Conservation (phyloP, 306 rosid genomes). For the Erythrophleum fordii region DNA sequence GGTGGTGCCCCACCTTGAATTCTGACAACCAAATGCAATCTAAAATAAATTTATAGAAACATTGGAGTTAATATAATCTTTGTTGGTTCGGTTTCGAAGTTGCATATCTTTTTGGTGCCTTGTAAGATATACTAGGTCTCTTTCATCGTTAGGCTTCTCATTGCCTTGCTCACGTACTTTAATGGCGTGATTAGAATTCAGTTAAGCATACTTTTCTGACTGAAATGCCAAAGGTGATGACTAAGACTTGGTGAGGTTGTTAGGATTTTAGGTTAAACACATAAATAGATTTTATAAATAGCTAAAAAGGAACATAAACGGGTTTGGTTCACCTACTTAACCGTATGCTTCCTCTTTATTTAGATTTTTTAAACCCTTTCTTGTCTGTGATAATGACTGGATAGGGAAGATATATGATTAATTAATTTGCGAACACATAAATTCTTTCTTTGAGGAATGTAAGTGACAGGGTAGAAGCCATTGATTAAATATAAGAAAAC, state of each 20-base stretch:
- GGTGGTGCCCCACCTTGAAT: conserved; percentile 67
- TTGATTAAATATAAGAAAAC: no score
- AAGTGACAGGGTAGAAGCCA: no score
- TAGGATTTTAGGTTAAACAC: conserved; percentile 31
- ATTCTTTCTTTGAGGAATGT: no score
- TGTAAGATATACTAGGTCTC: conserved; percentile 22
- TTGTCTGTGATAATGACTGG: conserved; percentile 19
- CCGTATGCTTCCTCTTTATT: conserved; percentile 32
- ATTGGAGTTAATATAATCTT: conserved; percentile 4
- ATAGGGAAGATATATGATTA: no score
- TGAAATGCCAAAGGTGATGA: conserved; percentile 48
- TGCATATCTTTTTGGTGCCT: background rate
- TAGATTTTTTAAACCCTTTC: background rate
- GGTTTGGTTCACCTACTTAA: conserved; percentile 95
- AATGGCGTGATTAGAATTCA: conserved; percentile 49
- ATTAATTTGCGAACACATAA: no score
- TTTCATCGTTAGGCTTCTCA: conserved; percentile 2
- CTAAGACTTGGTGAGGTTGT: conserved; percentile 74
- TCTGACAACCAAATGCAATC: conserved; percentile 49
- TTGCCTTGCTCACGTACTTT: conserved; percentile 30
- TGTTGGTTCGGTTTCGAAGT: conserved; percentile 37
- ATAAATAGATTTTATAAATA: background rate
- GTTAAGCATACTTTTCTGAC: conserved; percentile 57
- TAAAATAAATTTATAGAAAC: background rate
- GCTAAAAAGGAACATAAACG: conserved; percentile 17